Percentiles rank a stretch among this genome's conserved stretches.
Conservation (phyloP, 148 eudicot species). For the Rhododendron griersonianum region DNA sequence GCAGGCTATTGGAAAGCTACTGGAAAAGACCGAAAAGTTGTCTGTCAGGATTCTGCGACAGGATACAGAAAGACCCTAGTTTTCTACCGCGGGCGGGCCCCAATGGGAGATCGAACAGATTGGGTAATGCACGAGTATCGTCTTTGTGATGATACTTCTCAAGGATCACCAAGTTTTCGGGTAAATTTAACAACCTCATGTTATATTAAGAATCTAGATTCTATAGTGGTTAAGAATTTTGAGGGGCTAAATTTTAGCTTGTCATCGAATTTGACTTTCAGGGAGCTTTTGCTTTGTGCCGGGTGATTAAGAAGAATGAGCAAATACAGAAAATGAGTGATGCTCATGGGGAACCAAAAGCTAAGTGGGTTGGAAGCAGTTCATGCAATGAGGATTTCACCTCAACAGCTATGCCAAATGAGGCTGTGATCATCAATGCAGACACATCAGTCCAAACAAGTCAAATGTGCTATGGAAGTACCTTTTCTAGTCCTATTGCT, state of each 20-base stretch:
- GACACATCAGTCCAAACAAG: slow-evolving; percentile 27
- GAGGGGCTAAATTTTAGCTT: background rate
- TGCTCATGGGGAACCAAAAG: slow-evolving; percentile 32
- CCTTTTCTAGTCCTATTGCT: slow-evolving; percentile 51
- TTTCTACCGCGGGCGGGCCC: slow-evolving; percentile 83
- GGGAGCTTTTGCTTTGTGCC: slow-evolving; percentile 74
- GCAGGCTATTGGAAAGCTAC: slow-evolving; percentile 98
- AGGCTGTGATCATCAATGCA: slow-evolving; percentile 32
- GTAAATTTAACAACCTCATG: slow-evolving; percentile 27
- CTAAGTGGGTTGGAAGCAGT: slow-evolving; percentile 36
- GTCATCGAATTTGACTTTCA: slow-evolving; percentile 17
- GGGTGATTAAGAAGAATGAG: slow-evolving; percentile 61
- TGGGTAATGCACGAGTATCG: slow-evolving; percentile 98
- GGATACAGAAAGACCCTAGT: slow-evolving; percentile 85
- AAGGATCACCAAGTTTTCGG: slow-evolving; percentile 45
- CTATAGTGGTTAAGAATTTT: background rate
- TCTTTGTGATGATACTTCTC: slow-evolving; percentile 53
- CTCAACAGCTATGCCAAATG: slow-evolving; percentile 28
- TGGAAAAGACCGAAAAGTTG: slow-evolving; percentile 79
- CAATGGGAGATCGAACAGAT: slow-evolving; percentile 73
- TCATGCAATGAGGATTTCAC: slow-evolving; percentile 26
- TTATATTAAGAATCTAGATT: background rate
- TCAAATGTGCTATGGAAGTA: slow-evolving; percentile 38
- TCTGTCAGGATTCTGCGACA: slow-evolving; percentile 45
- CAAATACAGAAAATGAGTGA: slow-evolving; percentile 19